These are phyloP conservation scores for Cryphonectria carpinicola DNA, from an alignment of 2,329 filamentous ascomycete species.

Conservation along the genomic window DNA sequence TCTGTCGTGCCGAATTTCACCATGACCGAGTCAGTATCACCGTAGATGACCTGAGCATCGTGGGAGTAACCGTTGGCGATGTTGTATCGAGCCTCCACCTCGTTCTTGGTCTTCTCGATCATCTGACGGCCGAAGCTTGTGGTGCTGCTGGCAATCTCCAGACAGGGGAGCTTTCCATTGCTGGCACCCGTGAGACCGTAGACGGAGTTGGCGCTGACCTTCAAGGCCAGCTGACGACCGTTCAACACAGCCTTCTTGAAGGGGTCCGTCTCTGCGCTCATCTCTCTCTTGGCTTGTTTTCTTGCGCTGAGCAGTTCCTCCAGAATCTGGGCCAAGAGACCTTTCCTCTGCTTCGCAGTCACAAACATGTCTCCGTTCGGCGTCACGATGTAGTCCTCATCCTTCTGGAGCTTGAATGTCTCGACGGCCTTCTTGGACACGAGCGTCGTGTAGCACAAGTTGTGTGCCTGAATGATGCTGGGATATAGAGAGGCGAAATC, in stretches of 20 bases:
- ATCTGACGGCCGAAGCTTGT: conserved; percentile 97
- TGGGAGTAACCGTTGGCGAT: conserved; percentile 94
- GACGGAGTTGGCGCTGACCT: conserved; percentile 96
- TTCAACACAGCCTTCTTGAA: conserved; percentile 99
- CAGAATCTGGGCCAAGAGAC: conserved; percentile 90
- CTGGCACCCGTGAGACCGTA: conserved; percentile 97
- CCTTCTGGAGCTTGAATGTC: conserved; percentile 76
- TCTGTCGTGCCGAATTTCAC: conserved; percentile 95
- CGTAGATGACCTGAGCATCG: conserved; percentile 96
- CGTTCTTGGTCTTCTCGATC: conserved; percentile 98
- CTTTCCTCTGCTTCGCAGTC: conserved; percentile 86
- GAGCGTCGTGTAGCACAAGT: conserved; percentile 95
- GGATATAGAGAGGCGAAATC: conserved; percentile 99
- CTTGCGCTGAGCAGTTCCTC: conserved; percentile 89
- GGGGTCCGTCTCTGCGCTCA: conserved; percentile 85
- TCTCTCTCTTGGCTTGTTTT: conserved; percentile 91
- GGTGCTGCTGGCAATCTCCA: conserved; percentile 94
- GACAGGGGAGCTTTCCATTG: conserved; percentile 91
- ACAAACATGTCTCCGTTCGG: conserved; percentile 94
- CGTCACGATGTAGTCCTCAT: conserved; percentile 95
- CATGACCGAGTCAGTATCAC: conserved; percentile 99
- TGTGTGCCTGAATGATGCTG: conserved; percentile 98
- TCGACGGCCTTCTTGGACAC: conserved; percentile 79
- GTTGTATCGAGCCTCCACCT: conserved; percentile 87
- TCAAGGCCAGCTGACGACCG: conserved; percentile 93